Percentiles rank a stretch among this genome's conserved stretches.
Conservation (phyloP, 768 basidiomycete genomes). For the Suillus paluster region DNA sequence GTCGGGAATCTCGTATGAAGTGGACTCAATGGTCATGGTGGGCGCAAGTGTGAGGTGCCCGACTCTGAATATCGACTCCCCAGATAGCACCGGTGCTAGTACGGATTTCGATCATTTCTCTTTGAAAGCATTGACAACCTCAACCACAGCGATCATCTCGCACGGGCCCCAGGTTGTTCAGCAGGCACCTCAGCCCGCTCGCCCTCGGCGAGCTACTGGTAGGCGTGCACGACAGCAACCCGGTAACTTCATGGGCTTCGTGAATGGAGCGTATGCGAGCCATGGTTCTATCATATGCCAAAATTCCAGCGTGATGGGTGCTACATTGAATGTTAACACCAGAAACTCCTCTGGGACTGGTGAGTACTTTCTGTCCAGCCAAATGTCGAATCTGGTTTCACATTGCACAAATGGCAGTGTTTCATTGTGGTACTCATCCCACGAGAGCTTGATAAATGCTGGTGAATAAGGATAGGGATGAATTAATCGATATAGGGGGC, state of each 20-base stretch:
- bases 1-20: neutral
- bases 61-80: neutral
- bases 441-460: neutral
- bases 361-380: neutral
- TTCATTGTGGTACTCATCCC: neutral
- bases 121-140: neutral
- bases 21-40: neutral
- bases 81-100: slow-evolving; percentile 1
- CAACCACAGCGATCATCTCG: neutral
- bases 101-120: neutral
- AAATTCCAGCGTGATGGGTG: neutral
- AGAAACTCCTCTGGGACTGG: neutral
- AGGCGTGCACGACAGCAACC: slow-evolving; percentile 2
- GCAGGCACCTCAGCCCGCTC: neutral
- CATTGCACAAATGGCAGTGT: neutral
- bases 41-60: neutral
- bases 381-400: neutral
- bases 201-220: neutral
- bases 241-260: neutral
- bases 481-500: neutral
- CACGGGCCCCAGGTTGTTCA: neutral
- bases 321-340: neutral
- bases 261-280: neutral
- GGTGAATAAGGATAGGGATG: neutral
- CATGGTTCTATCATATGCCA: neutral